A percentile compares a stretch with the other conserved stretches of the same genome.
Conservation (phyloP, 371 early-diverging fungal genomes). For the Coemansia sp. region DNA sequence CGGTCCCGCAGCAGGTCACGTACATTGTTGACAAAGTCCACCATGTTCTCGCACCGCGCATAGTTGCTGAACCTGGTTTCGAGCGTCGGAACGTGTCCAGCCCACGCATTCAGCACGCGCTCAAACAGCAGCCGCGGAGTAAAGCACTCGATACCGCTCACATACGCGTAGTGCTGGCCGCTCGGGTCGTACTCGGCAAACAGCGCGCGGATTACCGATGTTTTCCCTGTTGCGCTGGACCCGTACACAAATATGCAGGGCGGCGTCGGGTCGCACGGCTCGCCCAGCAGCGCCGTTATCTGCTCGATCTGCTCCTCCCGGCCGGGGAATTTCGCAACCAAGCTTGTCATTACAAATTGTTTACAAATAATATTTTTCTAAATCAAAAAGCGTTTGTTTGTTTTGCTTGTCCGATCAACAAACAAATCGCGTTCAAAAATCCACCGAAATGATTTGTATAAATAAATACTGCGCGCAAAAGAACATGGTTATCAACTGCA, state of each 20-base stretch:
- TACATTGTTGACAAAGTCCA: slow-evolving; percentile 66
- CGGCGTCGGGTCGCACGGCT: slow-evolving; percentile 46
- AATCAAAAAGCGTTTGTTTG: neutral
- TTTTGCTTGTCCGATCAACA: neutral
- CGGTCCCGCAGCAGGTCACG: slow-evolving; percentile 25
- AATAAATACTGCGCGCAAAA: neutral
- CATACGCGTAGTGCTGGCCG: slow-evolving; percentile 56
- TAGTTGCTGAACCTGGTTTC: slow-evolving; percentile 55
- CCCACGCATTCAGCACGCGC: slow-evolving; percentile 63
- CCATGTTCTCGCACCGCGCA: slow-evolving; percentile 62
- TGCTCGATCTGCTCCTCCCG: slow-evolving; percentile 62
- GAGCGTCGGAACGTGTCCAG: slow-evolving; percentile 53
- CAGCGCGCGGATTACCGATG: slow-evolving; percentile 58
- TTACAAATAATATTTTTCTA: neutral
- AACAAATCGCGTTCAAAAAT: too few species aligned
- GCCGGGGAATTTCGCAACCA: slow-evolving; percentile 56
- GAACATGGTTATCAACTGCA: neutral
- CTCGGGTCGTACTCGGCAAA: slow-evolving; percentile 29
- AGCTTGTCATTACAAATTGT: neutral
- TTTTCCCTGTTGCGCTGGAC: slow-evolving; percentile 70
- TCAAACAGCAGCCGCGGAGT: slow-evolving; percentile 77
- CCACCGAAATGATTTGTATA: neutral
- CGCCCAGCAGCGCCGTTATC: slow-evolving; percentile 59
- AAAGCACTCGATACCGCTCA: slow-evolving; percentile 74
- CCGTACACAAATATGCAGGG: slow-evolving; percentile 44